Conservation (phyloP, 192 early-diverging fungal species). For the Backusella luteola region DNA sequence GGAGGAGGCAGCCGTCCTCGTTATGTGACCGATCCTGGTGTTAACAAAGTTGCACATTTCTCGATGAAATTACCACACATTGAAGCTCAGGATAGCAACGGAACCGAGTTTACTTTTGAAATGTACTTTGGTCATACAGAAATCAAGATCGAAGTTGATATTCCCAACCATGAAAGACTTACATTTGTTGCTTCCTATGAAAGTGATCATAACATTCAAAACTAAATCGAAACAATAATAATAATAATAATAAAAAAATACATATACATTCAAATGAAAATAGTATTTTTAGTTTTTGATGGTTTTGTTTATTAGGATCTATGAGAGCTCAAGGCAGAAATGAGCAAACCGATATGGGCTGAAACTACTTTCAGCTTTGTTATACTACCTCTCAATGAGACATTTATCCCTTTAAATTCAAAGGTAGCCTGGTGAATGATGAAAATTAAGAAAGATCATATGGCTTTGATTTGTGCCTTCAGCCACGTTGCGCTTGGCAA, state of each 20-base stretch:
- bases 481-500: too few species aligned
- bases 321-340: too few species aligned
- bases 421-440: too few species aligned
- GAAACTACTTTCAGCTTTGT: too few species aligned
- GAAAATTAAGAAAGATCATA: too few species aligned
- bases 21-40: slow-evolving; percentile 17
- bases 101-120: slow-evolving; percentile 35
- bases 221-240: background rate
- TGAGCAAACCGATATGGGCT: too few species aligned
- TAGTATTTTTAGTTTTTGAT: too few species aligned
- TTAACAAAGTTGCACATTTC: slow-evolving; percentile 18
- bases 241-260: background rate
- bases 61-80: slow-evolving; percentile 20
- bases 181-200: slow-evolving; percentile 3
- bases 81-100: slow-evolving; percentile 21
- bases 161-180: background rate
- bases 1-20: slow-evolving; percentile 19
- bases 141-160: slow-evolving; percentile 17
- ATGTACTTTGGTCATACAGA: slow-evolving; percentile 46
- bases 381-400: too few species aligned
- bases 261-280: too few species aligned
- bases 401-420: too few species aligned
- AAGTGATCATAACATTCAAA: background rate
- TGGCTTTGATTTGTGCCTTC: too few species aligned
- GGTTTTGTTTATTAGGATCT: too few species aligned